Base-by-base conservation (phyloP, 306 rosid genomes). In the Bauhinia variegata region DNA sequence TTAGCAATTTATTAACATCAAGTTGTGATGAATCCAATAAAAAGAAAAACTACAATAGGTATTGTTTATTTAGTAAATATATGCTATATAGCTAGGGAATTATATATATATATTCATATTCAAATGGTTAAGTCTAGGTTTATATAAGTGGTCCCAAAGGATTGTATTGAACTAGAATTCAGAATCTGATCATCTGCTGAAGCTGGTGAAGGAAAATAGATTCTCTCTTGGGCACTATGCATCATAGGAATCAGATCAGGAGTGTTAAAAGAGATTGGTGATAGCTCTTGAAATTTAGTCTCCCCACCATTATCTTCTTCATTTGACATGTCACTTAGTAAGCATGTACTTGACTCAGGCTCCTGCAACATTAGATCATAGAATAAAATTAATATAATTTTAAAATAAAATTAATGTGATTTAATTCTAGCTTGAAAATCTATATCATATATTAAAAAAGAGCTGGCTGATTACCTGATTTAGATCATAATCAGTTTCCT, bases 111-210 rank as follows among this genome's bases (percentile, higher is more conserved):
- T n/a, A n/a, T n/a, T n/a, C 28, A 2, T 0, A 42, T 4, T 76
- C 63, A 80, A 42, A 82, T 82, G 23, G 83, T 74, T 59, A 82
- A 60, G 72, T 82, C 86, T 62, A 82, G 74, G 73, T 82, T 82
- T 28, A 78, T 48, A 38, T 54, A 55, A 33, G 33, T 56, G 62
- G n/a, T 52, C 5, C 44, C 41, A 23, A 11, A 30, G 8, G 73
- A 54, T 2, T 75, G 46, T 0, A 48, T 51, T 15, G 73, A 77
- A 67, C 37, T 41, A 5, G 82, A 77, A 3, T 36, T 65, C 11
- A 68, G 55, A 16, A 9, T 14, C 4, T 33, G 49, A 50, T 54
- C 52, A 60, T 37, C 43, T 43, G 68, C 10, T 30, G 60, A 19
- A 46, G 37, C 43, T 50, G 67, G 12, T 50, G 72, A 31, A 1